These are phyloP conservation scores for Biscutella laevigata DNA, from an alignment of 441 rosid species.

Conservation along the genomic window DNA sequence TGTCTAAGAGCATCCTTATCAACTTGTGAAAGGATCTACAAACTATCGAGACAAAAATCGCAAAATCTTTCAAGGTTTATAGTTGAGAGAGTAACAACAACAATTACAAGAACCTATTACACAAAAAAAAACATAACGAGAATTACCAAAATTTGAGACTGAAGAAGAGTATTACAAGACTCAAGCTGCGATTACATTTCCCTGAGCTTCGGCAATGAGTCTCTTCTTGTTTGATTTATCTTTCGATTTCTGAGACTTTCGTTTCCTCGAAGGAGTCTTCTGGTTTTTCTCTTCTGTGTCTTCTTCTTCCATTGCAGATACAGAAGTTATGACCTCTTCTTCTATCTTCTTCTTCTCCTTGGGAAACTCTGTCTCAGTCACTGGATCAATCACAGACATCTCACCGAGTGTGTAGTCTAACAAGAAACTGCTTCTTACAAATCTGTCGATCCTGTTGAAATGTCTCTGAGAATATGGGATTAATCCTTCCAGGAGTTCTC, in stretches of 20 bases:
- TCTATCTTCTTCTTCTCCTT: slow-evolving; percentile 18
- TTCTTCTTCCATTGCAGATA: slow-evolving; percentile 10
- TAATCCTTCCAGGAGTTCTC: slow-evolving; percentile 82
- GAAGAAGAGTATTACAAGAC: neutral
- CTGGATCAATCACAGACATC: slow-evolving; percentile 81
- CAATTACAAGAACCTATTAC: slow-evolving; percentile 9
- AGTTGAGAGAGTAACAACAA: too few species aligned
- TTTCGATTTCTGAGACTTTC: slow-evolving; percentile 47
- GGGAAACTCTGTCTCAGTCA: slow-evolving; percentile 10
- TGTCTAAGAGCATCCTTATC: too few species aligned
- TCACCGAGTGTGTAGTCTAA: slow-evolving; percentile 74
- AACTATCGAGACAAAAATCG: too few species aligned
- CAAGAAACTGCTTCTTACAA: slow-evolving; percentile 75
- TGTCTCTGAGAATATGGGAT: slow-evolving; percentile 89
- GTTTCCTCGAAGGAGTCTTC: slow-evolving; percentile 41
- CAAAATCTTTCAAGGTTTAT: too few species aligned
- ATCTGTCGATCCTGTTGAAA: slow-evolving; percentile 79
- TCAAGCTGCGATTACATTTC: slow-evolving; percentile 17
- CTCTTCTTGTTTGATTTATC: slow-evolving; percentile 53
- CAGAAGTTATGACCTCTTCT: neutral
- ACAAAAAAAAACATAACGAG: neutral
- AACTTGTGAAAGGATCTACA: too few species aligned
- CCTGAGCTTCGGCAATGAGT: slow-evolving; percentile 28
- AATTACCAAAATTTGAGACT: slow-evolving; percentile 1
- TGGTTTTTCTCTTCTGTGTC: slow-evolving; percentile 4